Evolutionary conservation across 2,329 filamentous ascomycete species (phyloP).

Genomic region (Fusarium mangiferae): DNA sequence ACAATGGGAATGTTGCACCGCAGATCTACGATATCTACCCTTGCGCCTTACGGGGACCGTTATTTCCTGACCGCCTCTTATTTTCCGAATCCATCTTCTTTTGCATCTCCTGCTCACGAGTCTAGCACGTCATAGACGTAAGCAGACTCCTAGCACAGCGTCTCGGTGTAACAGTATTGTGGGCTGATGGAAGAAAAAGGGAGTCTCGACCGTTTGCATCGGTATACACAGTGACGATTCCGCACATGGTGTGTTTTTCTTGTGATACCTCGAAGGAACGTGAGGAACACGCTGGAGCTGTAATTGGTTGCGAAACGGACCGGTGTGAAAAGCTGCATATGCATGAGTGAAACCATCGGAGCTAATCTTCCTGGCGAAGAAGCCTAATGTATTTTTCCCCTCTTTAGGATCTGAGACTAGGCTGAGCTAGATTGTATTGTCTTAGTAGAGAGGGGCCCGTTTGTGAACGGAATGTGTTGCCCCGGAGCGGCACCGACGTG

Average conservation of each 20-base stretch:
- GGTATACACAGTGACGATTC: neutral
- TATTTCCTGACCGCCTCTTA: neutral
- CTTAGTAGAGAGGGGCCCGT: neutral
- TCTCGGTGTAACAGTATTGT: conserved; percentile 4
- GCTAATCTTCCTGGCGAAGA: conserved; percentile 16
- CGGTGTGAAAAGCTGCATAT: conserved; percentile 21
- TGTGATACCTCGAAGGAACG: neutral
- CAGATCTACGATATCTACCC: conserved; percentile 5
- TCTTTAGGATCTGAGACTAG: neutral
- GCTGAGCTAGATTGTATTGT: neutral
- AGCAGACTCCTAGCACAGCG: neutral
- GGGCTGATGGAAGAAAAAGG: neutral
- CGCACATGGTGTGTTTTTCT: conserved; percentile 1
- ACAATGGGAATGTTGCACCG: conserved; percentile 9
- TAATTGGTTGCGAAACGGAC: neutral
- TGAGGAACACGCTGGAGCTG: neutral
- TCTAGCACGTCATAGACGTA: conserved; percentile 35
- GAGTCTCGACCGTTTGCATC: neutral
- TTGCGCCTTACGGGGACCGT: neutral
- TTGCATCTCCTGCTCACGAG: neutral
- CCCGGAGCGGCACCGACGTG: neutral
- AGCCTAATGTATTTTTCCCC: neutral
- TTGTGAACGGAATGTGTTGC: neutral
- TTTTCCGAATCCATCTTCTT: neutral
- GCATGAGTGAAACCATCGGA: conserved; percentile 4